Base-by-base conservation (phyloP, 139 green algal species). In the Auxenochlorella pyrenoidosa region DNA sequence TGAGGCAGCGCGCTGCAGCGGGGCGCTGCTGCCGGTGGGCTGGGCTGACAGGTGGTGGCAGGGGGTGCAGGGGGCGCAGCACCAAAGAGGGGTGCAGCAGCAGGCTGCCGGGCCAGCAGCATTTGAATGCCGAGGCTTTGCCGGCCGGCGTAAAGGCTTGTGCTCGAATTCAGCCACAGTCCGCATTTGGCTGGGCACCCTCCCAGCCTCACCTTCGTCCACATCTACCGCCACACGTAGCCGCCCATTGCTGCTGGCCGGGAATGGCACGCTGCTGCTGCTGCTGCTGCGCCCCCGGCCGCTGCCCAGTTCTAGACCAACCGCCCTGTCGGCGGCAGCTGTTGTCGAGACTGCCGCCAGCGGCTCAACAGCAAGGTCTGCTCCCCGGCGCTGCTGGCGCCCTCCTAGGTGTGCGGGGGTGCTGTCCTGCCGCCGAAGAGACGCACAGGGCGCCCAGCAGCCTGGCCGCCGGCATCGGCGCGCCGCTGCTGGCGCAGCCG, bases 211-310 rank as follows among this genome's bases (percentile, higher is more conserved):
- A 97, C 95, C 95, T 93, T 97, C 95, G 76, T 97, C 95, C 10
- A 97, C 94, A 68, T 97, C 95, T 36, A 97, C 94, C n/a, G 94
- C 95, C 38, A 97, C 88, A 30, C 82, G 82, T n/a, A 86, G 66
- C 66, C 54, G 51, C 24, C 41, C 38, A 18, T 15, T n/a, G 38
- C 24, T 36, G 72, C 72, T 79, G 36, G 34, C 36, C 70, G 8
- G 47, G 10, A 10, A 54, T 54, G n/a, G 34, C 34, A 63, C 43
- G 75, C 79, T 85, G 80, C 60, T 54, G 63, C 79, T 72, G 41
- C 60, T 76, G 38, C 28, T 76, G 80, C 38, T 84, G 59, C 41
- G 15, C 1, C 26, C 8, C 41, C 60, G 75, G 63, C 80, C 41
- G 63, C 60, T 34, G 80, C 60, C 60, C 43, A 63, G 30, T 63